These are phyloP conservation scores for Saturnispora bothae DNA, from an alignment of 805 yeast species.

Conservation along the genomic window DNA sequence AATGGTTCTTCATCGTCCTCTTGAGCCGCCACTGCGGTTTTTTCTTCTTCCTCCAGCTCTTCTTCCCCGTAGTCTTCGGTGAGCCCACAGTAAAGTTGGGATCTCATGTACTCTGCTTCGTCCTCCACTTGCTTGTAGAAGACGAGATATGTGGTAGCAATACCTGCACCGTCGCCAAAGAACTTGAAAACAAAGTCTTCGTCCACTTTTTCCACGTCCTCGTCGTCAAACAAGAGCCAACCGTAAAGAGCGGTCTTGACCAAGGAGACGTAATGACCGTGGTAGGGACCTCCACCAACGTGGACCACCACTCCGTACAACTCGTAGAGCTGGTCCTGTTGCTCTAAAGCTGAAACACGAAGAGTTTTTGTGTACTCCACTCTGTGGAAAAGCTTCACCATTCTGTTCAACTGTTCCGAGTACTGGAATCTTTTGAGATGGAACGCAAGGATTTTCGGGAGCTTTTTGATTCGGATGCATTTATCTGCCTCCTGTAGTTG, in stretches of 20 bases:
- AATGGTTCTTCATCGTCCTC: too few species aligned
- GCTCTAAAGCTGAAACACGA: constrained; percentile 20
- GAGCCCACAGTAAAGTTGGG: too few species aligned
- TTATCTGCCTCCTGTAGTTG: constrained; percentile 92
- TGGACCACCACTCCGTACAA: constrained; percentile 83
- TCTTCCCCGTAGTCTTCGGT: too few species aligned
- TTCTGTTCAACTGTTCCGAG: constrained; percentile 68
- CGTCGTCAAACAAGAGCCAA: constrained; percentile 94
- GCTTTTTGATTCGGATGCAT: constrained; percentile 63
- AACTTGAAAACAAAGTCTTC: constrained; percentile 75
- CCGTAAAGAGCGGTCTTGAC: constrained; percentile 70
- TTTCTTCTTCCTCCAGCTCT: too few species aligned
- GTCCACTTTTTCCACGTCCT: constrained; percentile 80
- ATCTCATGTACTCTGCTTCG: constrained; percentile 20
- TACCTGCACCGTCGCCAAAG: constrained; percentile 79
- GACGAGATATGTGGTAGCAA: constrained; percentile 85
- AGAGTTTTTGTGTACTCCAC: constrained; percentile 70
- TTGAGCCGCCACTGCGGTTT: too few species aligned
- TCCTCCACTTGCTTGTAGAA: constrained; percentile 58
- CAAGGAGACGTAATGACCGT: constrained; percentile 88
- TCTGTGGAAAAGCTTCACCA: constrained; percentile 78
- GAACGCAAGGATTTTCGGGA: constrained; percentile 71
- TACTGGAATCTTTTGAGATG: constrained; percentile 91
- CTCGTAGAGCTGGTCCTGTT: constrained; percentile 53
- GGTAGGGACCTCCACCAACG: constrained; percentile 96